Conservation (phyloP, 352 stramenopile genomes). For the Phytopythium chamaehyphon region DNA sequence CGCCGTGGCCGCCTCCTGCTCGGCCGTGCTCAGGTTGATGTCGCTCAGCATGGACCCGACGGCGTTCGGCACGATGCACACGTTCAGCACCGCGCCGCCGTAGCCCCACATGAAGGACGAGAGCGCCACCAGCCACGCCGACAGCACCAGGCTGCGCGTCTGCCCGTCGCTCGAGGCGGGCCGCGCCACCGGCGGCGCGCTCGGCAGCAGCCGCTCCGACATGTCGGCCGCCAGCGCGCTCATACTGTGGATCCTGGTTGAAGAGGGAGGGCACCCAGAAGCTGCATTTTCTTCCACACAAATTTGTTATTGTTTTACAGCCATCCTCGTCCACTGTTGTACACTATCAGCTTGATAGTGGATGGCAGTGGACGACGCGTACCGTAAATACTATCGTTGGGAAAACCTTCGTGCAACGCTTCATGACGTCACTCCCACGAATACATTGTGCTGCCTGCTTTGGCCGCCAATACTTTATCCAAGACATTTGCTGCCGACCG, state of each 20-base stretch:
- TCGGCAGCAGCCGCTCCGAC: conserved; percentile 34
- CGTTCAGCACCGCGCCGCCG: conserved; percentile 61
- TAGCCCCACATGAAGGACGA: conserved; percentile 84
- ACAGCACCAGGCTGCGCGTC: conserved; percentile 36
- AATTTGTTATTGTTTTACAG: no score
- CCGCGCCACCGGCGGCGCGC: conserved; percentile 7
- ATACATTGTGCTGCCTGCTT: no score
- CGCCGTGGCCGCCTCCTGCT: conserved; percentile 72
- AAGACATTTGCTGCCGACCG: no score
- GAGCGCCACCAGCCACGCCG: conserved; percentile 59
- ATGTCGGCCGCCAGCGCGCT: conserved; percentile 25
- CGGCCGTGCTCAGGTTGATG: conserved; percentile 64
- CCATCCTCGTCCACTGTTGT: no score
- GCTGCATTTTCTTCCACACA: no score
- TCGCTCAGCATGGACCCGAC: conserved; percentile 65
- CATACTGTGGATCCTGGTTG: neutral
- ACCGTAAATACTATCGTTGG: no score
- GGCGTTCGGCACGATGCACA: conserved; percentile 73
- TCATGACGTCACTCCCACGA: no score
- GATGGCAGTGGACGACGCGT: no score
- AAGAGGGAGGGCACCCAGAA: no score
- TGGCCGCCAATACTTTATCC: no score
- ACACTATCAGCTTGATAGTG: no score
- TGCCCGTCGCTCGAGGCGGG: neutral
- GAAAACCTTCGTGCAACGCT: no score